These are phyloP conservation scores for Stephania cephalantha DNA, from an alignment of 164 flowering plant genomes.

Conservation along the genomic window DNA sequence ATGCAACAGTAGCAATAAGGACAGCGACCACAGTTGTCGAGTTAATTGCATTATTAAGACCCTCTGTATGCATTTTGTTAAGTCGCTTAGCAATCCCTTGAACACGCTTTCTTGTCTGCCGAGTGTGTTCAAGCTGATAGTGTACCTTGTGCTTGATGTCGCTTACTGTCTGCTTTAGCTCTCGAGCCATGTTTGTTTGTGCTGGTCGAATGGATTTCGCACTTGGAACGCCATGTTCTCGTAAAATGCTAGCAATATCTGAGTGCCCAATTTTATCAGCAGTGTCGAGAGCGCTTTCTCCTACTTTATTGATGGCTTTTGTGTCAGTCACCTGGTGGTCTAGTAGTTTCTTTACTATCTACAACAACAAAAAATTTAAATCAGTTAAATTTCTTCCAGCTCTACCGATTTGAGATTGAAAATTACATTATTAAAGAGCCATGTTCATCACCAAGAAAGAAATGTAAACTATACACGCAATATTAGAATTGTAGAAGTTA, in stretches of 20 bases:
- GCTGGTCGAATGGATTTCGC: conserved; percentile 43
- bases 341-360: conserved; percentile 68
- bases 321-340: conserved; percentile 39
- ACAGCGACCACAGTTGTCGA: conserved; percentile 96
- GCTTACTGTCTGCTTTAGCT: conserved; percentile 87
- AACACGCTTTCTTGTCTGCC: conserved; percentile 65
- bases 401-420: not conserved
- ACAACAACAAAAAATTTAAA: conserved; percentile 21
- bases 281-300: conserved; percentile 87
- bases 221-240: conserved; percentile 55
- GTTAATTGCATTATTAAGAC: conserved; percentile 95
- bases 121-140: conserved; percentile 81
- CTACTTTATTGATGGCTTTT: conserved; percentile 48
- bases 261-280: conserved; percentile 65
- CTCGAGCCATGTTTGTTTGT: conserved; percentile 47
- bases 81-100: conserved; percentile 79
- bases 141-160: conserved; percentile 97
- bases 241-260: conserved; percentile 39
- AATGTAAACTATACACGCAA: too few relatives aligned
- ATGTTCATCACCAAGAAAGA: too few relatives aligned
- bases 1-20: conserved; percentile 92
- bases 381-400: conserved; percentile 4
- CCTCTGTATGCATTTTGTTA: conserved; percentile 84
- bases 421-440: not conserved
- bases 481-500: too few relatives aligned